These are phyloP conservation scores for Fusarium pilosicola DNA, from an alignment of 2,329 filamentous ascomycete species.

Conservation along the genomic window DNA sequence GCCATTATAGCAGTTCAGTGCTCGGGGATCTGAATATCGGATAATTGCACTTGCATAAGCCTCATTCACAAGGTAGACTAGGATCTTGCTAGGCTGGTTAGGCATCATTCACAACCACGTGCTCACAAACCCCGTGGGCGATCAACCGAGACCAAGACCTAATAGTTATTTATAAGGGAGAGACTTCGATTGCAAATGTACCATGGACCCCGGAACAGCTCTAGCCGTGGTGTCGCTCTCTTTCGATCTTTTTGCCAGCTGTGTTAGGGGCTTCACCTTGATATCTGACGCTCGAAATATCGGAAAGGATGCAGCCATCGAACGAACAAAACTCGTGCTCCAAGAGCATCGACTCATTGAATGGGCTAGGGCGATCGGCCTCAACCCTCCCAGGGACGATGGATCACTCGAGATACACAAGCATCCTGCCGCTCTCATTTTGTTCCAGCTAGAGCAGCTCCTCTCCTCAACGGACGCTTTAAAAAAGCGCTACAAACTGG, in stretches of 20 bases:
- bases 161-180: background rate
- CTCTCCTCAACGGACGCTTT: background rate
- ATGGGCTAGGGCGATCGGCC: background rate
- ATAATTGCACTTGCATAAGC: background rate
- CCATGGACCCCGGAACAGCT: background rate
- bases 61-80: background rate
- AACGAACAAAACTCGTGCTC: background rate
- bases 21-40: background rate
- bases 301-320: background rate
- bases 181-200: rapidly evolving
- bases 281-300: background rate
- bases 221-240: background rate
- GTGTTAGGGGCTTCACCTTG: background rate
- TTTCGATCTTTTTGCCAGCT: background rate
- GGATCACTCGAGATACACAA: background rate
- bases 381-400: background rate
- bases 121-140: background rate
- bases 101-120: background rate
- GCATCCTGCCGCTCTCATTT: background rate
- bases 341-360: background rate
- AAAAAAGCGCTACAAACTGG: background rate
- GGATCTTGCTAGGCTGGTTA: background rate
- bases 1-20: background rate
- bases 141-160: background rate
- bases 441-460: background rate